A percentile compares a stretch with the other conserved stretches of the same genome.
Conservation (phyloP, 1,139 yeast genomes). For the Taphrina populina region DNA sequence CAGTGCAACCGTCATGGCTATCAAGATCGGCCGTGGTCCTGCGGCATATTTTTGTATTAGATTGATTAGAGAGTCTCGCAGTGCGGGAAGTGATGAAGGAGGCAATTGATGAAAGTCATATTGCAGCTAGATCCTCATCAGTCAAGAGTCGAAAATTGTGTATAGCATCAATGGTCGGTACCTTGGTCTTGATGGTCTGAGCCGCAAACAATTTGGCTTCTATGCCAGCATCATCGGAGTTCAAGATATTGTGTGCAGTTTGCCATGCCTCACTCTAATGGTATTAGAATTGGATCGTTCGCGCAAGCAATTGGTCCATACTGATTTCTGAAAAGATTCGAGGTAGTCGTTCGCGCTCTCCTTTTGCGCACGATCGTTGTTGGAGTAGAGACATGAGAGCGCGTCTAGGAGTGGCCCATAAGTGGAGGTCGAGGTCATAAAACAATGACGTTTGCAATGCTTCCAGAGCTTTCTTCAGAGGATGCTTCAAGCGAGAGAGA, state of each 20-base stretch:
- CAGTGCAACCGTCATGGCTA: conserved; percentile 76
- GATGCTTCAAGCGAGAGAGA: too few species aligned
- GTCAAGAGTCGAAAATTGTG: not conserved
- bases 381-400: conserved; percentile 61
- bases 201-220: conserved; percentile 79
- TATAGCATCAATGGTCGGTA: conserved; percentile 17
- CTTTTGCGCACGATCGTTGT: conserved; percentile 55
- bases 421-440: conserved; percentile 12
- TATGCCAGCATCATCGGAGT: conserved; percentile 42
- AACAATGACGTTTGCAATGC: too few species aligned
- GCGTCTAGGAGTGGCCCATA: conserved; percentile 47
- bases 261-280: conserved; percentile 48
- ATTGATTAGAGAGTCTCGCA: conserved; percentile 63
- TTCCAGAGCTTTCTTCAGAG: too few species aligned
- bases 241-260: conserved; percentile 45
- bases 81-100: conserved; percentile 51
- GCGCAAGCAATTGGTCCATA: conserved; percentile 43
- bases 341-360: conserved; percentile 64
- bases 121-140: conserved; percentile 49
- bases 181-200: conserved; percentile 81
- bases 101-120: conserved; percentile 82
- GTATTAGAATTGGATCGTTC: not conserved
- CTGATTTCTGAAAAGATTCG: conserved; percentile 75
- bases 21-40: conserved; percentile 60
- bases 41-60: conserved; percentile 54